Percentiles rank a stretch among this genome's conserved stretches.
phyloP scores from a whole-genome alignment of 139 green algal species.

The Zygnema circumcarinatum region DNA sequence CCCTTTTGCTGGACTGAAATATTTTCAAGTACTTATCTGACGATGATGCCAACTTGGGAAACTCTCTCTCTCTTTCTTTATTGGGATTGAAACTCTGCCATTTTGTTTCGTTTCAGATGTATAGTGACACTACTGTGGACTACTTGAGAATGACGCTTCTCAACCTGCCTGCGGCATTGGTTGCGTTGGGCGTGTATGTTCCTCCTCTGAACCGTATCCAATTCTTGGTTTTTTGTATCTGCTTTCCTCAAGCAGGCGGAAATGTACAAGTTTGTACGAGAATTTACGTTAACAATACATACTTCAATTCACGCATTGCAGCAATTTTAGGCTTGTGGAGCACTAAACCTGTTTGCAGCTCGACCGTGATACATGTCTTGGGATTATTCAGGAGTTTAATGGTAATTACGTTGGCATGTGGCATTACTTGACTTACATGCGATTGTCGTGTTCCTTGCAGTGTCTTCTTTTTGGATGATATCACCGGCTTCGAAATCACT shows the following conservation, averaged over 20 bases:
- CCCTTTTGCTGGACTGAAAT: constrained; percentile 3
- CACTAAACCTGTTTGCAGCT: too few species aligned
- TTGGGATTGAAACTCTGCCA: too few species aligned
- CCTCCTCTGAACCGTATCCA: constrained; percentile 15
- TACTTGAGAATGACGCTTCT: constrained; percentile 66
- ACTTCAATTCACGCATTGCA: too few species aligned
- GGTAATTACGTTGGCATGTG: too few species aligned
- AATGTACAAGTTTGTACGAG: background rate
- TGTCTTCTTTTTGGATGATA: constrained; percentile 63
- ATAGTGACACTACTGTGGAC: constrained; percentile 61
- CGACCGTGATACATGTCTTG: too few species aligned
- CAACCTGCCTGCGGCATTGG: constrained; percentile 57
- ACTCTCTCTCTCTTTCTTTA: too few species aligned
- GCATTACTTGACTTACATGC: constrained; percentile 19
- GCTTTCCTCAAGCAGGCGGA: background rate
- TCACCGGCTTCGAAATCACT: constrained; percentile 65
- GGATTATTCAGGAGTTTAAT: too few species aligned
- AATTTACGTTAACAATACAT: background rate
- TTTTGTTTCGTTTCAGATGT: constrained; percentile 58
- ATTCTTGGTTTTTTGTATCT: background rate
- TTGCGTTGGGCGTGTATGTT: constrained; percentile 48
- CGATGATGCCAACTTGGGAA: too few species aligned
- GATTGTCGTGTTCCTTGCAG: constrained; percentile 50
- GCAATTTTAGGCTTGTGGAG: too few species aligned
- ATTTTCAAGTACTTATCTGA: background rate